A percentile compares a stretch with the other conserved stretches of the same genome.
These are phyloP conservation scores for Xerocomus spinulosus DNA, from an alignment of 768 basidiomycete genomes.

Conservation along the genomic window DNA sequence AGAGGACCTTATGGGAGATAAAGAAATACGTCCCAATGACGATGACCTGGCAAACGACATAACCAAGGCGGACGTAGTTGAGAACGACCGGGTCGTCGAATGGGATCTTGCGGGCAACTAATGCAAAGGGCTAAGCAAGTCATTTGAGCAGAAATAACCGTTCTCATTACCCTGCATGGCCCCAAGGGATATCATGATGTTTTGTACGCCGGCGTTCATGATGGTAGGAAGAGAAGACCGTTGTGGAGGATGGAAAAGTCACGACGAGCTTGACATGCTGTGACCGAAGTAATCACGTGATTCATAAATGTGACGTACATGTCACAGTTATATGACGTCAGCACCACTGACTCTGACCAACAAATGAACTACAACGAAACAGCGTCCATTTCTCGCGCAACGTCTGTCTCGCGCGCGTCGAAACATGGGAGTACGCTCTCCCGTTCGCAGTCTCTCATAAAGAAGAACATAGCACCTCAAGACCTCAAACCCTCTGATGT, in stretches of 20 bases:
- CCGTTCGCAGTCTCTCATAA: conserved; percentile 82
- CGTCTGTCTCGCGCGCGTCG: conserved; percentile 63
- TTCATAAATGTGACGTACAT: not conserved
- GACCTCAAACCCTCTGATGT: conserved; percentile 92
- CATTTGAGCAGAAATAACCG: not conserved
- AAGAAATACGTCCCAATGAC: conserved; percentile 78
- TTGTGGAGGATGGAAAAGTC: conserved; percentile 12
- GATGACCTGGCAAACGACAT: conserved; percentile 68
- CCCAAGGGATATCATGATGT: conserved; percentile 84
- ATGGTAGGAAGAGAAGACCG: conserved; percentile 21
- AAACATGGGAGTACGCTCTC: conserved; percentile 69
- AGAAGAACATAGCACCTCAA: conserved; percentile 87
- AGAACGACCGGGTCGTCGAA: conserved; percentile 86
- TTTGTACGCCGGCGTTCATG: conserved; percentile 76
- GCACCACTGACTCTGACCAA: not conserved
- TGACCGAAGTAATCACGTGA: conserved; percentile 3
- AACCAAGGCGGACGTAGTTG: conserved; percentile 78
- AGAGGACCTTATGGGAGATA: conserved; percentile 59
- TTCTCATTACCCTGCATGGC: conserved; percentile 76
- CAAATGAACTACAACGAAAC: conserved; percentile 40
- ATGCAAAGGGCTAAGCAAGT: not conserved
- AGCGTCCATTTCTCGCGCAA: conserved; percentile 60
- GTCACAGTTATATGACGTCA: conserved; percentile 27
- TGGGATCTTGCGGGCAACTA: conserved; percentile 87
- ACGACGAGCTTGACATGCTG: too few species aligned